Evolutionary conservation across 805 yeast genomes (phyloP).

Genomic region (Candida methanosorbosa): DNA sequence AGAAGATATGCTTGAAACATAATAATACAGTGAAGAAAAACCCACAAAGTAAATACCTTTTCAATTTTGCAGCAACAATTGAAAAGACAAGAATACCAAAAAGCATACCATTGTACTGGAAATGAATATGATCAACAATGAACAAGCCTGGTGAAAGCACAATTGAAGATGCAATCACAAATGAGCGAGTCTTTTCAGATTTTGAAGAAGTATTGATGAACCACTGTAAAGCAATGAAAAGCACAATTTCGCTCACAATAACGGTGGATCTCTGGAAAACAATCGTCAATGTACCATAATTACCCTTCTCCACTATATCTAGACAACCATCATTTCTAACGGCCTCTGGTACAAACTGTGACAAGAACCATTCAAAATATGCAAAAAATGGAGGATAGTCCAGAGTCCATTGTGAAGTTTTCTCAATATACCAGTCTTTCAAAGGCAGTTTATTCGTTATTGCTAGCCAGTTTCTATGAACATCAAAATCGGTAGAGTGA

Average conservation of each 20-base stretch:
- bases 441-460: slow-evolving; percentile 73
- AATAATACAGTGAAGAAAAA: slow-evolving; percentile 64
- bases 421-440: slow-evolving; percentile 74
- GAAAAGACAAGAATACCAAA: slow-evolving; percentile 76
- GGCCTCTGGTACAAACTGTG: slow-evolving; percentile 57
- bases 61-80: slow-evolving; percentile 58
- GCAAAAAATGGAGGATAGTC: slow-evolving; percentile 99
- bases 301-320: slow-evolving; percentile 54
- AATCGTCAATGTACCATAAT: slow-evolving; percentile 70
- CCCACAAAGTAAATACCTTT: slow-evolving; percentile 51
- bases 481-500: slow-evolving; percentile 94
- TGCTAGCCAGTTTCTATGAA: slow-evolving; percentile 95
- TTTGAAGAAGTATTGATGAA: slow-evolving; percentile 42
- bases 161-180: slow-evolving; percentile 74
- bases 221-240: slow-evolving; percentile 65
- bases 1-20: slow-evolving; percentile 90
- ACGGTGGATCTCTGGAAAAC: slow-evolving; percentile 80
- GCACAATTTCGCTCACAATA: slow-evolving; percentile 61
- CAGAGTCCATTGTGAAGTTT: slow-evolving; percentile 81
- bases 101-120: slow-evolving; percentile 93
- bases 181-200: slow-evolving; percentile 37
- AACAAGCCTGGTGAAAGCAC: slow-evolving; percentile 85
- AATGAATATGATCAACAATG: slow-evolving; percentile 90
- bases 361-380: slow-evolving; percentile 78
- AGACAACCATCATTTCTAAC: slow-evolving; percentile 74